Percentiles rank a stretch among this genome's conserved stretches.
Evolutionary conservation across 495 filamentous ascomycete genomes (phyloP).

Genomic region (Extremus antarcticus): DNA sequence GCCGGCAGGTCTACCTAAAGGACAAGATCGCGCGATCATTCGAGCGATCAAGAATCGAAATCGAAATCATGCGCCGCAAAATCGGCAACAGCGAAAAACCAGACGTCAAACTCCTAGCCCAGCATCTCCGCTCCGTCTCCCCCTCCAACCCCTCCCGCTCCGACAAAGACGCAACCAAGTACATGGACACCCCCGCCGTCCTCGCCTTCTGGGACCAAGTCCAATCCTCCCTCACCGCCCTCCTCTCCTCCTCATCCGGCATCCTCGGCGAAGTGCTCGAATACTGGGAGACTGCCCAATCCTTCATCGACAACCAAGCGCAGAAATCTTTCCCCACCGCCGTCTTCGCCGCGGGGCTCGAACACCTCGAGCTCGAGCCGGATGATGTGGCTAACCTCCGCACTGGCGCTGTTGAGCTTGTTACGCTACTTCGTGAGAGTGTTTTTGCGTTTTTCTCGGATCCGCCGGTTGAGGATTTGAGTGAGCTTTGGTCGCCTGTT

Average conservation of each 20-base stretch:
- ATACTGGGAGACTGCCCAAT: constrained; percentile 86
- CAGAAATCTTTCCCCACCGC: constrained; percentile 63
- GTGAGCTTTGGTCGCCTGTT: constrained; percentile 68
- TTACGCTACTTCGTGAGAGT: constrained; percentile 68
- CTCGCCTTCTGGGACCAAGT: constrained; percentile 87
- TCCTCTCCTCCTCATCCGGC: constrained; percentile 62
- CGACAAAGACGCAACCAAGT: constrained; percentile 41
- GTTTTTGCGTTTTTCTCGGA: constrained; percentile 77
- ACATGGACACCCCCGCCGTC: constrained; percentile 62
- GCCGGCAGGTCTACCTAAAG: constrained; percentile 77
- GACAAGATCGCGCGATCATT: constrained; percentile 66
- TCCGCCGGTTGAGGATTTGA: constrained; percentile 80
- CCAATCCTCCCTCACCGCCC: constrained; percentile 52
- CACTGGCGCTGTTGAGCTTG: constrained; percentile 65
- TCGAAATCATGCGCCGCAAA: constrained; percentile 76
- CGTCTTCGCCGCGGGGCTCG: constrained; percentile 34
- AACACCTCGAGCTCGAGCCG: constrained; percentile 70
- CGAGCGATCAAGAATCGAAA: constrained; percentile 76
- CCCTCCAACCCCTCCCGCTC: constrained; percentile 33
- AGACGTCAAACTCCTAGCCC: constrained; percentile 52
- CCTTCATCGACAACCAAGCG: constrained; percentile 77
- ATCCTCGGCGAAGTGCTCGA: constrained; percentile 80
- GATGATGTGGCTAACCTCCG: constrained; percentile 62
- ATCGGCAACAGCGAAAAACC: constrained; percentile 64
- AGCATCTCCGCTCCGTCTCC: constrained; percentile 59